Base-by-base conservation (phyloP, 345 rosid species). In the Schrenkiella parvula region DNA sequence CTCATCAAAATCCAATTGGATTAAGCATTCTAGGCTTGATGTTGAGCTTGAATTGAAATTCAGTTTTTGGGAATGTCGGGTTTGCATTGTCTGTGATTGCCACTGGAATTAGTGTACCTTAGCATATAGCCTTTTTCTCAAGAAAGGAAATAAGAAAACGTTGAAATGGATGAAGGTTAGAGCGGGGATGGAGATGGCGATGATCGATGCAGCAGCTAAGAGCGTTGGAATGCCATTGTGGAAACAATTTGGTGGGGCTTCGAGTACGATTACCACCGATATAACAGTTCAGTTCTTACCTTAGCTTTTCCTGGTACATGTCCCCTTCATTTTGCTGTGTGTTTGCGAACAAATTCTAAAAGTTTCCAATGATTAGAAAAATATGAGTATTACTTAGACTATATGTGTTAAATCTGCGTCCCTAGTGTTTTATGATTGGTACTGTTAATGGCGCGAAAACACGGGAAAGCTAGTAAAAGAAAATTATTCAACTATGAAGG, bases 111-210 rank as follows among this genome's bases (percentile, higher is more conserved):
- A 22, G 14, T 64, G 39, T 43, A 9, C 8, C 11, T 51, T 34
- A 34, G 38, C 38, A 34, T 34, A 8, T 34, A 34, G 9, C 3
- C 38, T 8, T 28, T 7, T 41, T 41, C 46, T 41, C 10, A 18
- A 48, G 8, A 56, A 61, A 59, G 41, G 58, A 37, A 58, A 51
- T 53, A n/a, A n/a, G n/a, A n/a, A n/a, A n/a, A n/a, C n/a, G 35
- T 14, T 38, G 14, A 47, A 14, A 61, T 68, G 48, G 57, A 64
- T 82, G 58, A 72, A 93, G 98, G 95, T 89, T 54, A 83, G 96
- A 78, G 96, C 90, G 0, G 98, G 95, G 50, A 70, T 91, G 32
- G 98, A 93, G 87, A 91, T 91, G 97, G 96, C 98, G 15, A 66
- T 91, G 82, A 84, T 91, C 65, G 97, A 89, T 84, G 95, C 97